Conservation (phyloP, 768 basidiomycete genomes). For the Suillus tomentosus region DNA sequence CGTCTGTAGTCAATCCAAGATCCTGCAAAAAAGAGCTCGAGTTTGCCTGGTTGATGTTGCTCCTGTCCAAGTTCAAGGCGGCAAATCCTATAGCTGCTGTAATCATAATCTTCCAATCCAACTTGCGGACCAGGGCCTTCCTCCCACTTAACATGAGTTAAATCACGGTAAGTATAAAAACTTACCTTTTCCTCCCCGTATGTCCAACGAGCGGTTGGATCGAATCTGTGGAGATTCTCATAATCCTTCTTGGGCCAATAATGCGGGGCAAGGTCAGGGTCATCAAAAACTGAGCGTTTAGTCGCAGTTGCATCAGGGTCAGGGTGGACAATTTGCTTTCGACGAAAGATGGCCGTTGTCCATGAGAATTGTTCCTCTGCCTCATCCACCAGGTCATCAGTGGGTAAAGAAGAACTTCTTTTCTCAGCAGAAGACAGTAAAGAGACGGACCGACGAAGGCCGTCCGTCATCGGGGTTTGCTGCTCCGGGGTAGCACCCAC, state of each 20-base stretch:
- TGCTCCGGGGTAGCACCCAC: not conserved
- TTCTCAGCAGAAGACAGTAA: conserved; percentile 6
- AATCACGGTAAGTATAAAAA: not conserved
- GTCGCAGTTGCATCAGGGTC: conserved; percentile 46
- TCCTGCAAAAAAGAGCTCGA: conserved; percentile 60
- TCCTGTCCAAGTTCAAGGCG: conserved; percentile 55
- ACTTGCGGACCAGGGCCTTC: conserved; percentile 51
- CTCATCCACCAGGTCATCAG: conserved; percentile 16
- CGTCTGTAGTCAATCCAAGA: conserved; percentile 53
- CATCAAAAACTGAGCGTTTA: conserved; percentile 54
- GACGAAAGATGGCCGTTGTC: conserved; percentile 13
- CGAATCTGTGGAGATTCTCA: conserved; percentile 59
- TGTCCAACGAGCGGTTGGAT: conserved; percentile 61
- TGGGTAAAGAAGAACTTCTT: not conserved
- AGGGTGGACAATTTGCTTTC: not conserved
- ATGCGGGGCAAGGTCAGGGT: conserved; percentile 45
- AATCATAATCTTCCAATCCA: conserved; percentile 64
- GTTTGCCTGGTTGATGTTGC: conserved; percentile 59
- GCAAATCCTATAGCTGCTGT: conserved; percentile 60
- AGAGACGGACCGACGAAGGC: not conserved
- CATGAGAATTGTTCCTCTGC: conserved; percentile 12
- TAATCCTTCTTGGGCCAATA: conserved; percentile 51
- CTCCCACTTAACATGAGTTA: conserved; percentile 3
- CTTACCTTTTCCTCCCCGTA: conserved; percentile 52
- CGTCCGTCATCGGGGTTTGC: too few relatives aligned